Conservation (phyloP, 352 stramenopile species). For the Phytophthora pistaciae region DNA sequence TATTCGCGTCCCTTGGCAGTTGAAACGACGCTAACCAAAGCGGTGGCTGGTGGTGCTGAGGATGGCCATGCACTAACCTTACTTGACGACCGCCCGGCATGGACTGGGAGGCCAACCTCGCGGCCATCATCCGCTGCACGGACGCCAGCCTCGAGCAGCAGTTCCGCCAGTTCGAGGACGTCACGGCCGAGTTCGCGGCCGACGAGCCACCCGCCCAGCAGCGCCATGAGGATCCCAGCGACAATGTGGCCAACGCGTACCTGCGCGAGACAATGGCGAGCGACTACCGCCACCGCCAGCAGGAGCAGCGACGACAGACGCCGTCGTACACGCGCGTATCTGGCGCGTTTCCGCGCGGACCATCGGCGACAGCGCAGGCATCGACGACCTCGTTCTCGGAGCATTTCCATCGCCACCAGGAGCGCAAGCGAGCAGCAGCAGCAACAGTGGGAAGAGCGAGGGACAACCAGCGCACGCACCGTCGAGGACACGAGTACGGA, state of each 20-base stretch:
- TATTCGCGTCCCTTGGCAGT: conserved; percentile 17
- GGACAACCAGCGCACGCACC: conserved; percentile 45
- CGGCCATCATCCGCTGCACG: conserved; percentile 84
- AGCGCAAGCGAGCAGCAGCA: conserved; percentile 43
- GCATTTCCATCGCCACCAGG: conserved; percentile 62
- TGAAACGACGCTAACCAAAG: conserved; percentile 32
- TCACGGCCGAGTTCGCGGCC: conserved; percentile 34
- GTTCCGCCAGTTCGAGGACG: conserved; percentile 72
- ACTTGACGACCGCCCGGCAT: conserved; percentile 26
- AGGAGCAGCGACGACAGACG: conserved; percentile 10
- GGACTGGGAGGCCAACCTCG: conserved; percentile 83
- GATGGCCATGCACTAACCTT: too few species aligned
- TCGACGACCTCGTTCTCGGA: conserved; percentile 43
- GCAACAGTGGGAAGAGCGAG: conserved; percentile 9
- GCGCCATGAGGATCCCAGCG: background rate
- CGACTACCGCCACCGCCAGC: conserved; percentile 26
- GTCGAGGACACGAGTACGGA: conserved; percentile 23
- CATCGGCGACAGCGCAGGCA: conserved; percentile 3
- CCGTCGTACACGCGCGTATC: conserved; percentile 36
- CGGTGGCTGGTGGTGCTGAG: background rate
- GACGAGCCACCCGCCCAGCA: conserved; percentile 1
- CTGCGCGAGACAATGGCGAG: conserved; percentile 48
- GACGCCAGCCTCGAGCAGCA: conserved; percentile 81
- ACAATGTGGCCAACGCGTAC: conserved; percentile 46
- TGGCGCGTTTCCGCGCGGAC: conserved; percentile 18